Conservation (phyloP, 2,329 filamentous ascomycete genomes). For the Claviceps quebecensis region DNA sequence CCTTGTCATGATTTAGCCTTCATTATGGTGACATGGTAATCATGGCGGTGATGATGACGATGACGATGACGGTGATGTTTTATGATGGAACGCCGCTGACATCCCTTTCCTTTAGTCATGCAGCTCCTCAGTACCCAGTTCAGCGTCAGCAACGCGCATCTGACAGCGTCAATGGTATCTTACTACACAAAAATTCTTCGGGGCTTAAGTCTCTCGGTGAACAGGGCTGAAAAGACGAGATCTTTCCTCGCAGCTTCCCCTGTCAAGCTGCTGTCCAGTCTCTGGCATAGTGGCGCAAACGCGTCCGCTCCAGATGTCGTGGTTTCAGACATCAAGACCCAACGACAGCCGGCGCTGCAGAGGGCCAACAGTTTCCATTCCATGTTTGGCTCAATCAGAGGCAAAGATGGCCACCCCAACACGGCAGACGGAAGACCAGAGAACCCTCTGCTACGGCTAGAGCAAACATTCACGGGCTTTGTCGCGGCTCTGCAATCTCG, state of each 20-base stretch:
- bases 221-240: slow-evolving; percentile 49
- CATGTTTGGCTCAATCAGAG: slow-evolving; percentile 40
- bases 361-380: slow-evolving; percentile 35
- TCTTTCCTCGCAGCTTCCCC: slow-evolving; percentile 71
- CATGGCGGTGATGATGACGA: too few species aligned
- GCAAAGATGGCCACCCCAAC: slow-evolving; percentile 22
- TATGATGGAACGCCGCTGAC: background rate
- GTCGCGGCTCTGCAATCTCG: slow-evolving; percentile 69
- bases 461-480: slow-evolving; percentile 76
- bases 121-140: slow-evolving; percentile 60
- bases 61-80: background rate
- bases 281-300: slow-evolving; percentile 51
- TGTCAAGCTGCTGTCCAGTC: slow-evolving; percentile 75
- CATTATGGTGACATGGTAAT: background rate
- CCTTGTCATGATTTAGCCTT: background rate
- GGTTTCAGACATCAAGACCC: slow-evolving; percentile 22
- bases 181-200: slow-evolving; percentile 68
- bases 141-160: slow-evolving; percentile 46
- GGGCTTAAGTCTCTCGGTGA: slow-evolving; percentile 44
- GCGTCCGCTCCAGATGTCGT: slow-evolving; percentile 12
- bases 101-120: slow-evolving; percentile 36
- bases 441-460: slow-evolving; percentile 58
- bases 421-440: slow-evolving; percentile 40
- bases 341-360: slow-evolving; percentile 27
- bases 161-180: slow-evolving; percentile 57